phyloP scores from a whole-genome alignment of 1,284 basidiomycete genomes.

The Peniophora sp. region DNA sequence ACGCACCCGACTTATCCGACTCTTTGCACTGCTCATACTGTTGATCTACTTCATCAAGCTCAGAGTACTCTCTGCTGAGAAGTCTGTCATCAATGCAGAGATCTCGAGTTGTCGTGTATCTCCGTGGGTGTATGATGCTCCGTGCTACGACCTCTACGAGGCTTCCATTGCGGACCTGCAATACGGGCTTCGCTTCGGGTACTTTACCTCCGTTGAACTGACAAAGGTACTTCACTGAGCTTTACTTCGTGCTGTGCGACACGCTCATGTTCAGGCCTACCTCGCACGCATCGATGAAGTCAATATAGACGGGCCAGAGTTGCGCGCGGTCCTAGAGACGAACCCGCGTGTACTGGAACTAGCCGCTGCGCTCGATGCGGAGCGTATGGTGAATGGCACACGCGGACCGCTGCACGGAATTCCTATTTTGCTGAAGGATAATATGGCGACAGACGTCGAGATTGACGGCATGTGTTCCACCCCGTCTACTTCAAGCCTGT shows the following conservation, averaged over 20 bases:
- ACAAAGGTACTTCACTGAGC: slow-evolving; percentile 24
- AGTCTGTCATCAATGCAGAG: too few species aligned
- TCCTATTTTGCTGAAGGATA: slow-evolving; percentile 66
- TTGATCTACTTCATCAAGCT: too few species aligned
- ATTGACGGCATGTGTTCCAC: slow-evolving; percentile 19
- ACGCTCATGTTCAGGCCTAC: slow-evolving; percentile 43
- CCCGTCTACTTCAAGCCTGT: neutral
- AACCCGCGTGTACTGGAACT: slow-evolving; percentile 51
- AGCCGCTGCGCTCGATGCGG: slow-evolving; percentile 45
- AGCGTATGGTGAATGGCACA: slow-evolving; percentile 36
- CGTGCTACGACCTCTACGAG: slow-evolving; percentile 28
- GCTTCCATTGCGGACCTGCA: slow-evolving; percentile 33
- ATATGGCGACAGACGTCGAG: slow-evolving; percentile 40
- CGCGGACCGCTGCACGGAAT: slow-evolving; percentile 60
- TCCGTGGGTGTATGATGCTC: too few species aligned
- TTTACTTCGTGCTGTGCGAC: neutral
- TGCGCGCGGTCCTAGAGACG: slow-evolving; percentile 58
- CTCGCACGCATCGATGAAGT: slow-evolving; percentile 66
- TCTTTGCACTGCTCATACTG: too few species aligned
- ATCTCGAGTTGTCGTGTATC: too few species aligned
- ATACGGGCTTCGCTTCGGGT: slow-evolving; percentile 23
- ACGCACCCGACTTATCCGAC: too few species aligned
- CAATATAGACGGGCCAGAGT: slow-evolving; percentile 48
- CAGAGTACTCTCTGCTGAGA: too few species aligned
- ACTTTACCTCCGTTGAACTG: slow-evolving; percentile 34